A percentile compares a stretch with the other conserved stretches of the same genome.
Evolutionary conservation across 495 filamentous ascomycete genomes (phyloP).

Genomic region (Schizothecium vesticola): DNA sequence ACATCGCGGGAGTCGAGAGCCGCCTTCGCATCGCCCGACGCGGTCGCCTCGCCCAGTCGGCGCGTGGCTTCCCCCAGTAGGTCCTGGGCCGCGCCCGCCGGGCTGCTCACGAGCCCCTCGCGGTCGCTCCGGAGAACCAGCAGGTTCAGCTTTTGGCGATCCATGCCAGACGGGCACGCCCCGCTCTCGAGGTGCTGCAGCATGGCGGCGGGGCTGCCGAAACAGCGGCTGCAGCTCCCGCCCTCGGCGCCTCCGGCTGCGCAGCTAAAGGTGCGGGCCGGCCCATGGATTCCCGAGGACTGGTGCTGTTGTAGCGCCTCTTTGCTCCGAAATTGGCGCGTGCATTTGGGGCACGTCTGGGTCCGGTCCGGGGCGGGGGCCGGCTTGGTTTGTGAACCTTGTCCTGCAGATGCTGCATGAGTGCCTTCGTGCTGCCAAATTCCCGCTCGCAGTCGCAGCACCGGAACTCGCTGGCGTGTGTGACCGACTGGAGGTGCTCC

Average conservation of each 20-base stretch:
- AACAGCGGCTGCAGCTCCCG: background rate
- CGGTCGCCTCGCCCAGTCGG: background rate
- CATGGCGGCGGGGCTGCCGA: background rate
- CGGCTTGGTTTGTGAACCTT: slow-evolving; percentile 1
- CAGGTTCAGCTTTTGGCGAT: background rate
- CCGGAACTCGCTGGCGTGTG: slow-evolving; percentile 2
- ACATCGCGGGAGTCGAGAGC: background rate
- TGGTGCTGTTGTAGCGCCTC: background rate
- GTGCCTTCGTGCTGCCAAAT: background rate
- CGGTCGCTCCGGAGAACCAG: background rate
- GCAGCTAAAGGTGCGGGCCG: background rate
- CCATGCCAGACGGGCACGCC: background rate
- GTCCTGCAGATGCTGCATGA: background rate
- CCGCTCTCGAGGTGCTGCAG: slow-evolving; percentile 3
- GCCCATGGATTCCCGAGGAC: background rate
- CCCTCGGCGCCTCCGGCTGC: background rate
- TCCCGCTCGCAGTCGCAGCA: slow-evolving; percentile 4
- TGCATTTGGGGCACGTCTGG: background rate
- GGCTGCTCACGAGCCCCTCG: slow-evolving; percentile 1
- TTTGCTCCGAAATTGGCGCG: background rate
- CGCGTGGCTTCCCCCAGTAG: background rate
- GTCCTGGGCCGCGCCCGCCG: background rate
- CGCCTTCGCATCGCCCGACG: background rate
- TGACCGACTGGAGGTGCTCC: background rate
- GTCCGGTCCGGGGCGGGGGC: background rate